Conservation (phyloP, 2,329 filamentous ascomycete genomes). For the Paecilomyces fulvus region DNA sequence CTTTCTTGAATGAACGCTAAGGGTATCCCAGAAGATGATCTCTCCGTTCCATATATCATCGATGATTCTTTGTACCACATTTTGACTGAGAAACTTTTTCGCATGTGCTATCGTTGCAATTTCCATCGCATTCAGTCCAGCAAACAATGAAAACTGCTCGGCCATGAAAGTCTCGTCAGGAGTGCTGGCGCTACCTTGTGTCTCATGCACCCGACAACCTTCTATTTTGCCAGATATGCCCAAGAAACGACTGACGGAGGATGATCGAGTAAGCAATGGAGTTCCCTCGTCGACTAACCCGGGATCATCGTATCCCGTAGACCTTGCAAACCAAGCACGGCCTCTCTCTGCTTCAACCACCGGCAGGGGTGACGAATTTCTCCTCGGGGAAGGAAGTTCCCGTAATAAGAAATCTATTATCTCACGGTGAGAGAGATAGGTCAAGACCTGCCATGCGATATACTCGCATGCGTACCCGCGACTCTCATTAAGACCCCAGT, state of each 20-base stretch:
- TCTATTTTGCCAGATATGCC: constrained; percentile 41
- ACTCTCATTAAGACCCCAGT: constrained; percentile 48
- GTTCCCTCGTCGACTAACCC: constrained; percentile 16
- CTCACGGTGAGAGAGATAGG: constrained; percentile 47
- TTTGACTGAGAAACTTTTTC: constrained; percentile 76
- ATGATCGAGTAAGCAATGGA: constrained; percentile 20
- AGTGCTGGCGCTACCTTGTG: constrained; percentile 26
- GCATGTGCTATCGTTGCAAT: constrained; percentile 74
- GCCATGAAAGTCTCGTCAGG: constrained; percentile 47
- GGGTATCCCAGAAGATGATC: constrained; percentile 75
- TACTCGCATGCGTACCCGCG: constrained; percentile 52
- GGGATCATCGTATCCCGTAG: constrained; percentile 2
- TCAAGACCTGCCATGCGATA: constrained; percentile 54
- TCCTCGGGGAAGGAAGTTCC: constrained; percentile 34
- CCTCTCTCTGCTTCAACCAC: constrained; percentile 14
- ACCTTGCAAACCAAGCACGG: constrained; percentile 7
- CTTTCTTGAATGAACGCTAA: constrained; percentile 67
- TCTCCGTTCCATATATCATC: constrained; percentile 79
- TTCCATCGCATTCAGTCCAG: constrained; percentile 74
- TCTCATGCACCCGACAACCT: constrained; percentile 52
- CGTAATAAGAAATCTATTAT: constrained; percentile 50
- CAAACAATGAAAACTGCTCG: constrained; percentile 59
- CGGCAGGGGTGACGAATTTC: constrained; percentile 9
- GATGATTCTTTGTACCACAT: constrained; percentile 72
- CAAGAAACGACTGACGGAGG: constrained; percentile 14